Base-by-base conservation (phyloP, 345 rosid genomes). In the Dipteronia dyeriana region DNA sequence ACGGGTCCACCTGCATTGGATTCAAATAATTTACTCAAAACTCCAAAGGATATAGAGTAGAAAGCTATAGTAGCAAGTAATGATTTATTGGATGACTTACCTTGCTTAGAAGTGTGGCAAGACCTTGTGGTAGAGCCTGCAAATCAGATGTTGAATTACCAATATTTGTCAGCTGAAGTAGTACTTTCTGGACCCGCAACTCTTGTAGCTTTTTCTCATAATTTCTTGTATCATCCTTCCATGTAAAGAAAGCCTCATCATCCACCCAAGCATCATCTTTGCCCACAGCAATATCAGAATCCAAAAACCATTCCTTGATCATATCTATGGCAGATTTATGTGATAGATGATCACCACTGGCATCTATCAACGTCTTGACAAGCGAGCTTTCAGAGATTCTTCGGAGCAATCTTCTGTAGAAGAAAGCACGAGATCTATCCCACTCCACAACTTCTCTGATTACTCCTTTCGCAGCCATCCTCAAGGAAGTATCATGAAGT, bases 391-490 rank as follows among this genome's bases (percentile, higher is more conserved):
- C 99, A 0, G 95, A 86, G 2, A 92, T 80, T 87, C 98, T 94
- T 71, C 99, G 80, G 9, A 66, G 73, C 65, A 96, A 83, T 85
- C 95, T 92, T 82, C 82, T 90, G 79, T 82, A 89, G 88, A 96
- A 96, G 85, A 86, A 94, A 43, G 67, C 70, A 29, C 97, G 94
- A 1, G 98, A 94, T 51, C 77, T 54, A 11, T 75, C 85, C 98
- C 97, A 96, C 75, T 96, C 95, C 49, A 96, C 94, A 10, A 96
- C 97, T 83, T 95, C 86, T 88, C 79, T 96, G 71, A 96, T 94
- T 41, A 94, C 97, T 63, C 97, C 98, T 79, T 96, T 96, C 2
- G 91, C 97, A 60, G 92, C 99, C 99, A 96, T 96, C 82, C 99
- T 92, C 29, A 88, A 84, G 63, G 97, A 91, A 54, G 97, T 90